phyloP scores from a whole-genome alignment of 148 eudicot genomes.

The Fagopyrum tataricum region DNA sequence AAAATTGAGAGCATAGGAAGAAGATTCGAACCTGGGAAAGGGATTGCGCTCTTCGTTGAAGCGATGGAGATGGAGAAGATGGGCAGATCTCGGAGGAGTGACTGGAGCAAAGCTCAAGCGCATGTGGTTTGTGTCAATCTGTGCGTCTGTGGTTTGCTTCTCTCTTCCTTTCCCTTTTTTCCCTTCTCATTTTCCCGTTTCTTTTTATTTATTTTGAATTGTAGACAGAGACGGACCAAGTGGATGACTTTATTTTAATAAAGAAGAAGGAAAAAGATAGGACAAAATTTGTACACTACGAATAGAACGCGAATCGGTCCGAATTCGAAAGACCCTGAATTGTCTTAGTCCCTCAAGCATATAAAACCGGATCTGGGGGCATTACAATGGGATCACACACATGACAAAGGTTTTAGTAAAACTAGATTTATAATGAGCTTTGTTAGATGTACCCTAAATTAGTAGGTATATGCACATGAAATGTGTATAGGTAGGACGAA shows the following conservation, averaged over 20 bases:
- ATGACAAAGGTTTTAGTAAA: too few relatives aligned
- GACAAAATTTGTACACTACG: too few relatives aligned
- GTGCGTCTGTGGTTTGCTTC: constrained; percentile 2
- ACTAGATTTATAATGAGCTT: too few relatives aligned
- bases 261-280: too few relatives aligned
- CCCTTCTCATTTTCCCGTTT: not conserved
- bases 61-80: not conserved
- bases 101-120: not conserved
- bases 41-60: not conserved
- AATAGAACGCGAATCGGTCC: too few relatives aligned
- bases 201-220: not conserved
- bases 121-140: not conserved
- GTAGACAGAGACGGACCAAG: not conserved
- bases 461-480: too few relatives aligned
- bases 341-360: too few relatives aligned
- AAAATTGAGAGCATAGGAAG: not conserved
- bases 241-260: not conserved
- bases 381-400: too few relatives aligned
- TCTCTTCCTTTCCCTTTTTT: not conserved
- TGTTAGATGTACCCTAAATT: too few relatives aligned
- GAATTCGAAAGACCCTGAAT: too few relatives aligned
- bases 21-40: not conserved
- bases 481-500: too few relatives aligned
- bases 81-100: not conserved
- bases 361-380: too few relatives aligned